Percentiles rank a stretch among this genome's conserved stretches.
phyloP scores from a whole-genome alignment of 2,329 filamentous ascomycete species.

The Paecilomyces niveus region DNA sequence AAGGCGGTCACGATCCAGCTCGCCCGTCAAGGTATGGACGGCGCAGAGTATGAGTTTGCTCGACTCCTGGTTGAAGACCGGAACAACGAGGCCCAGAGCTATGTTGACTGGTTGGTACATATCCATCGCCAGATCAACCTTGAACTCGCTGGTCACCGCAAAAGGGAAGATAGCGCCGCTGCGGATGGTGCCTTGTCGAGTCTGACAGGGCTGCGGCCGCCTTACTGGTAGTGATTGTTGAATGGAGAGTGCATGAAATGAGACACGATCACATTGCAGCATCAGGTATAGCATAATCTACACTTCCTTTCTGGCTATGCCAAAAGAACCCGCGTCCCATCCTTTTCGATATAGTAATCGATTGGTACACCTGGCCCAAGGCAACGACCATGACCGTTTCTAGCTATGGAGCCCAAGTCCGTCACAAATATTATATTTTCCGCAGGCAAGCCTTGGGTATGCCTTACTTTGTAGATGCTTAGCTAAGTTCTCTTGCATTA shows the following conservation, averaged over 20 bases:
- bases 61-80: slow-evolving; percentile 84
- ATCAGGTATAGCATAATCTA: slow-evolving; percentile 1
- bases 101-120: slow-evolving; percentile 97
- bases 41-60: slow-evolving; percentile 94
- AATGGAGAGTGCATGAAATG: background rate
- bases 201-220: slow-evolving; percentile 39
- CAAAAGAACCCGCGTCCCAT: background rate
- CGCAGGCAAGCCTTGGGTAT: background rate
- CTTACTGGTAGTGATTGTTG: slow-evolving; percentile 34
- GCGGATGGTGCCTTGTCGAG: slow-evolving; percentile 36
- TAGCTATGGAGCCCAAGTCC: no score
- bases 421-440: no score
- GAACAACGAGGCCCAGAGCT: slow-evolving; percentile 96
- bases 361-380: background rate
- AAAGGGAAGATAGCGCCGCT: slow-evolving; percentile 36
- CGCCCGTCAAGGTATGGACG: slow-evolving; percentile 85
- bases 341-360: background rate
- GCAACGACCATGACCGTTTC: background rate
- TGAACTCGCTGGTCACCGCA: slow-evolving; percentile 55
- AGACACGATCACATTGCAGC: background rate
- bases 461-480: background rate
- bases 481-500: background rate
- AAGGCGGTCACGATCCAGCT: slow-evolving; percentile 87
- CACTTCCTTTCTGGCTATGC: background rate
- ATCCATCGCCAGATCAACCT: slow-evolving; percentile 88